phyloP scores from a whole-genome alignment of 257 asterid genomes.

The Orobanche coerulescens region DNA sequence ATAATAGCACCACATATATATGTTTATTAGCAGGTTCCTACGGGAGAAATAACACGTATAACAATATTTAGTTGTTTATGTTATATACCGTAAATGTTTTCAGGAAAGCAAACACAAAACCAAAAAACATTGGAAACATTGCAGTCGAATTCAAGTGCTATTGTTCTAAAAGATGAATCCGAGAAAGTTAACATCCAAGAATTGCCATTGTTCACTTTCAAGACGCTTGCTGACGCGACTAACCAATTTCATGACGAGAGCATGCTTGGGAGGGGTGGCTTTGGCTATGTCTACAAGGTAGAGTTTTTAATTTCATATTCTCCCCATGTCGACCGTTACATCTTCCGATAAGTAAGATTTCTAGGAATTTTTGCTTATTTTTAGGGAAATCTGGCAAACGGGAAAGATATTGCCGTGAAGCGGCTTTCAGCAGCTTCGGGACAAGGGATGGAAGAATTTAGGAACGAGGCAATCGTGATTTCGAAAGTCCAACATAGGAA shows the following conservation, averaged over 20 bases:
- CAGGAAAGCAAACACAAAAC: not conserved
- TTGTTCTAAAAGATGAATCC: constrained; percentile 11
- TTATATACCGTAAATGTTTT: not conserved
- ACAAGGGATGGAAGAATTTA: constrained; percentile 37
- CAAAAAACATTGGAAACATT: constrained; percentile 5
- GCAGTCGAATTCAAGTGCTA: constrained; percentile 14
- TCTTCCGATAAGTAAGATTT: not conserved
- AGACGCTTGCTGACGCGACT: constrained; percentile 31
- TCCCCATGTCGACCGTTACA: not conserved
- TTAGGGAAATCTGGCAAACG: constrained; percentile 30
- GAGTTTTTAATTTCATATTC: too few relatives aligned
- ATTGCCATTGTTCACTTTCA: constrained; percentile 28
- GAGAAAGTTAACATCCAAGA: constrained; percentile 22
- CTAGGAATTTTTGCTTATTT: not conserved
- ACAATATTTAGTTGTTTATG: too few relatives aligned
- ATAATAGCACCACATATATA: too few relatives aligned
- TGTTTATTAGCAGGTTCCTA: too few relatives aligned
- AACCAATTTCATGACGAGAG: constrained; percentile 16
- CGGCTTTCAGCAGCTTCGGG: constrained; percentile 34
- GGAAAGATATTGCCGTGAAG: constrained; percentile 35
- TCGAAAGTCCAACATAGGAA: constrained; percentile 42
- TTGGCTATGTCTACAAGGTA: constrained; percentile 38
- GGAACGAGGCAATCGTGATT: constrained; percentile 35
- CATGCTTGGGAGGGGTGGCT: constrained; percentile 36
- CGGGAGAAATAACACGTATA: too few relatives aligned